These are phyloP conservation scores for Austropuccinia psidii DNA, from an alignment of 1,284 basidiomycete species.

Conservation along the genomic window DNA sequence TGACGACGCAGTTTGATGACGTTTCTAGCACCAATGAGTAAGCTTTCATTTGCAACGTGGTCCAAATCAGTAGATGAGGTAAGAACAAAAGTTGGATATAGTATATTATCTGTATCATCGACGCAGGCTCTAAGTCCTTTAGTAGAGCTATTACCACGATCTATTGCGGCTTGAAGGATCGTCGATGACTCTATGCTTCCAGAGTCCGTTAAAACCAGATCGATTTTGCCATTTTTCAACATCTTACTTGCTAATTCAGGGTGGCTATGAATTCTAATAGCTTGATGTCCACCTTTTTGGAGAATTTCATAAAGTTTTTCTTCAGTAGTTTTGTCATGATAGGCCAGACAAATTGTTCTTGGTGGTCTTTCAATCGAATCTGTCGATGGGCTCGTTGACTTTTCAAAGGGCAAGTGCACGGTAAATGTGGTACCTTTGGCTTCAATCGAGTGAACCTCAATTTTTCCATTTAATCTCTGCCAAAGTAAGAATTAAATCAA, in stretches of 20 bases:
- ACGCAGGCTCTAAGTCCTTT: neutral
- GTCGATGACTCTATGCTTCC: neutral
- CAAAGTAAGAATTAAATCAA: neutral
- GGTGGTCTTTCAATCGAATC: too few relatives aligned
- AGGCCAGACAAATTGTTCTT: neutral
- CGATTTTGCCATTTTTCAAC: slow-evolving; percentile 4
- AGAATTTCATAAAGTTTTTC: neutral
- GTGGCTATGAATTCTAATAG: slow-evolving; percentile 6
- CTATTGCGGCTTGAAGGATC: neutral
- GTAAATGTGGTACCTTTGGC: slow-evolving; percentile 25
- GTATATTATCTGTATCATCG: neutral
- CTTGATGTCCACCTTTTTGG: slow-evolving; percentile 7
- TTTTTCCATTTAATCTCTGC: slow-evolving; percentile 20
- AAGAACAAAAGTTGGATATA: neutral
- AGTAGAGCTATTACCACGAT: too few relatives aligned
- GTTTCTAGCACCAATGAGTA: neutral
- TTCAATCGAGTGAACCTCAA: slow-evolving; percentile 25
- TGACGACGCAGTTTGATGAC: slow-evolving; percentile 21
- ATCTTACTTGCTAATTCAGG: neutral
- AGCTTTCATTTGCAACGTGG: neutral
- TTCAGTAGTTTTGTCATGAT: slow-evolving; percentile 20
- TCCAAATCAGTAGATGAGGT: slow-evolving; percentile 9
- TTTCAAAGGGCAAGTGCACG: neutral
- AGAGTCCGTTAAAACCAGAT: slow-evolving; percentile 22
- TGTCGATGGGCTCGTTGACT: neutral